phyloP scores from a whole-genome alignment of 108 stramenopile genomes.

The Skeletonema menzelii region DNA sequence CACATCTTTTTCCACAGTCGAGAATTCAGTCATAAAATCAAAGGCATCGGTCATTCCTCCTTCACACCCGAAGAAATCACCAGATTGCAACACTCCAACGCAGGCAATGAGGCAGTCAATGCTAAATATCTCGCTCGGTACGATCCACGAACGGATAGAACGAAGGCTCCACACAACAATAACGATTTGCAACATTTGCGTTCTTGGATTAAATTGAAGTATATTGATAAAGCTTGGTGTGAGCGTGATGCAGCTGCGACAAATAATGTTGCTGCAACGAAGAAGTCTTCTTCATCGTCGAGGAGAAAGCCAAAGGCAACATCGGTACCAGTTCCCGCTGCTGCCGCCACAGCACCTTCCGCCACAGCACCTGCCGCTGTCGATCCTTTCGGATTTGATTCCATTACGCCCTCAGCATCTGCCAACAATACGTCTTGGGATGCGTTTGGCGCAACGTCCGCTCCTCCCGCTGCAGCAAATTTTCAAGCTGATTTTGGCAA shows the following conservation, averaged over 20 bases:
- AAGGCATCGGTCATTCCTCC: conserved; percentile 77
- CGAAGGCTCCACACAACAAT: conserved; percentile 64
- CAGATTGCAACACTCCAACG: conserved; percentile 26
- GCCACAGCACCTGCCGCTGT: conserved; percentile 22
- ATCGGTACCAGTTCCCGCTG: neutral
- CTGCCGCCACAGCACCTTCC: no score
- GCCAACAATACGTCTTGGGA: conserved; percentile 53
- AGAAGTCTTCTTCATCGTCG: neutral
- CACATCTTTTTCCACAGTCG: conserved; percentile 35
- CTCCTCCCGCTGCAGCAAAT: conserved; percentile 10
- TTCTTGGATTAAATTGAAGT: conserved; percentile 77
- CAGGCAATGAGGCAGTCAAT: conserved; percentile 78
- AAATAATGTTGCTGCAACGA: conserved; percentile 34
- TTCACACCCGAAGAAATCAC: conserved; percentile 76
- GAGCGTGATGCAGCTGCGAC: conserved; percentile 9
- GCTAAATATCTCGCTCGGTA: conserved; percentile 66
- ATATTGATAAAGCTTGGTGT: conserved; percentile 71
- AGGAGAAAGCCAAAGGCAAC: conserved; percentile 8
- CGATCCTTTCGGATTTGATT: conserved; percentile 59
- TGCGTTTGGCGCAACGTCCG: conserved; percentile 54
- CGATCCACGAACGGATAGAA: conserved; percentile 43
- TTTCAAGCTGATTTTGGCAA: conserved; percentile 46
- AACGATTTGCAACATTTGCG: conserved; percentile 59
- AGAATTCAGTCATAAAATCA: conserved; percentile 77
- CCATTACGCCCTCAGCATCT: conserved; percentile 38